Evolutionary conservation across 768 basidiomycete genomes (phyloP), one percentile per base, ranked within the genome.

Genomic region (Pilatotrama ljubarskyi): DNA sequence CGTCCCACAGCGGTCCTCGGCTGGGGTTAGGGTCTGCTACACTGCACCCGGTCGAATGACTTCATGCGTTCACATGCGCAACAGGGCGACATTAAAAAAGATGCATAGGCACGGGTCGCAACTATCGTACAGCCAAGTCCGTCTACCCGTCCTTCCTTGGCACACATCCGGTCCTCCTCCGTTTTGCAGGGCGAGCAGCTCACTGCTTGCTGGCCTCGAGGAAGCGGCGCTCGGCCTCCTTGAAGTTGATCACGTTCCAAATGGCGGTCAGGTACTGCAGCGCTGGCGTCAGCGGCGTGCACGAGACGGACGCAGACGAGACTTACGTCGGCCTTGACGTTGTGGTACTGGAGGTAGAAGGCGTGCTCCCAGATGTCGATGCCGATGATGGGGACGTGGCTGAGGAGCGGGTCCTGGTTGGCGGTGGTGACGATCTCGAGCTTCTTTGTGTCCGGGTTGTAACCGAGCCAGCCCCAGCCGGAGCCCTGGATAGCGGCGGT

Each of bases 401-500:
- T 74, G n/a, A 84, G 75, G 51, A 94, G 77, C 24, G 97, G 97
- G 72, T 99, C 97, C 77, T 99, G 97, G 78, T 99, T 98, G 7
- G 93, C 78, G 13, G 97, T 99, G 20, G 96, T 94, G 52, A 90
- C 86, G 52, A 97, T 84, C 74, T 96, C 95, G 49, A 99, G 85
- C 75, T 83, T 88, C 74, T 87, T 84, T 38, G 79, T 83, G 24
- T 70, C 64, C 14, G 81, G 58, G 72, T 88, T 88, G 71, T 84
- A 91, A 29, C 91, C 93, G 59, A 99, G 82, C 97, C 97, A 99
- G 44, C 95, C 96, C 97, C 97, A 99, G 2, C 97, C 97, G 66
- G 91, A 93, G 25, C 97, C 97, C 75, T 99, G 97, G 55, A 99
- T 90, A 52, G 82, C 94, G 32, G 90, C 93, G 22, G 96, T 96